Evolutionary conservation across 2,329 filamentous ascomycete species (phyloP), one percentile per base, ranked within the genome.

Genomic region (Penicillium rolfsii): DNA sequence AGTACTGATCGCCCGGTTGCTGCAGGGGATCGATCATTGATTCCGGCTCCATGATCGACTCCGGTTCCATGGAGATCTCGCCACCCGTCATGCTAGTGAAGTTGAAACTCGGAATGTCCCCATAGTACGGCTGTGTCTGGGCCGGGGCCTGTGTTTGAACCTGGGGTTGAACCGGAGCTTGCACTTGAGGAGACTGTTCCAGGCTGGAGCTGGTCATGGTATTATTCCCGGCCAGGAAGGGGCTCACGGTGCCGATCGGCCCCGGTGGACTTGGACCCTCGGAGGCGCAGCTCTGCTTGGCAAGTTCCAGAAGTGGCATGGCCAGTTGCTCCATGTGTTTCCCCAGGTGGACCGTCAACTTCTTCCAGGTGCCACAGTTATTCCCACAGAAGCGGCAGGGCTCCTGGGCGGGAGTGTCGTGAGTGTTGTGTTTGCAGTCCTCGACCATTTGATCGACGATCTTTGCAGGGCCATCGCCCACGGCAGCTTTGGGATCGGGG

Each of bases 311-410:
- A 35, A 97, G 86, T 0, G 93, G 93, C 71, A 97, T 85, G 70
- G 91, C 91, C 71, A 97, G 90, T 66, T 92, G 88, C 76, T 97
- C 92, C 92, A 97, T 95, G 74, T 97, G 93, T 76, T 94, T 94
- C 53, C 92, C 92, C 73, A 97, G 79, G 77, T 97, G 93, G n/a
- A 95, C 91, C 0, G 91, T 96, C 62, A 97, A 80, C 78, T 96
- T 96, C 83, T 96, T 97, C 92, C 92, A 97, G 41, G 87, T 91
- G 36, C 85, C 87, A 75, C 92, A 93, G 12, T 85, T 82, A 75
- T 89, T 93, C 62, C 89, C 89, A 71, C 93, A 97, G 80, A 97
- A 97, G 45, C 90, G 87, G 75, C 93, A 97, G 16, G 90, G 86
- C 77, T 97, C 93, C 11, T 92, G 86, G 86, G 84, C 3, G 91